Evolutionary conservation across 306 rosid species (phyloP).

Genomic region (Pyrus communis): DNA sequence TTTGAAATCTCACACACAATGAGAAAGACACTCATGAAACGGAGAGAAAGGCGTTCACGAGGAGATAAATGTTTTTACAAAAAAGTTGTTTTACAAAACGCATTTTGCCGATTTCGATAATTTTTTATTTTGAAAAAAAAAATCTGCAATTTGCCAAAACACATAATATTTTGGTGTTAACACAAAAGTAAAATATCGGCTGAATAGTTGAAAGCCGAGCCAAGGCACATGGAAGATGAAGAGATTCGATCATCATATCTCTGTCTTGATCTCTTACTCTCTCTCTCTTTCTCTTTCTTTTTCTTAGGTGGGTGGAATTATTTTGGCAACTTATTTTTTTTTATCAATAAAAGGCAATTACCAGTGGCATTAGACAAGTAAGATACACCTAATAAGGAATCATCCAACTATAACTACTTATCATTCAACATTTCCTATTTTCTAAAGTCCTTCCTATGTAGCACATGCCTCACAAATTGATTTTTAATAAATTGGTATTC

Average conservation of each 20-base stretch:
- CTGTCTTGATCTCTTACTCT: neutral
- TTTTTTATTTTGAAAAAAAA: no score
- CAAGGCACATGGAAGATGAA: neutral
- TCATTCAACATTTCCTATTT: neutral
- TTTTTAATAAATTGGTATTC: no score
- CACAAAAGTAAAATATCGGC: neutral
- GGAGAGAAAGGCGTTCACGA: no score
- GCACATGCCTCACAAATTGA: no score
- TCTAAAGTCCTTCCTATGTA: no score
- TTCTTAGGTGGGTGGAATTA: conserved; percentile 27
- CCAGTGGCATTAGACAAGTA: conserved; percentile 10
- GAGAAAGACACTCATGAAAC: no score
- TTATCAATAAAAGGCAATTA: conserved; percentile 1
- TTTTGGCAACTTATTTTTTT: conserved; percentile 4
- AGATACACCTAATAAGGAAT: conserved; percentile 27
- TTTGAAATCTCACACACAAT: no score
- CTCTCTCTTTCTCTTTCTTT: neutral
- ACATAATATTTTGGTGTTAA: neutral
- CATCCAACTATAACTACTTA: neutral
- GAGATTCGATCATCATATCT: neutral
- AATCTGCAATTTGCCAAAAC: neutral
- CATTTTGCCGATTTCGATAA: no score
- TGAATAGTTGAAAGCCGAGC: conserved; percentile 5
- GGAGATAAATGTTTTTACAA: no score
- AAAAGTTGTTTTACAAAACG: no score